Evolutionary conservation across 345 rosid species (phyloP), one percentile per base, ranked within the genome.

Genomic region (Acer campestre): DNA sequence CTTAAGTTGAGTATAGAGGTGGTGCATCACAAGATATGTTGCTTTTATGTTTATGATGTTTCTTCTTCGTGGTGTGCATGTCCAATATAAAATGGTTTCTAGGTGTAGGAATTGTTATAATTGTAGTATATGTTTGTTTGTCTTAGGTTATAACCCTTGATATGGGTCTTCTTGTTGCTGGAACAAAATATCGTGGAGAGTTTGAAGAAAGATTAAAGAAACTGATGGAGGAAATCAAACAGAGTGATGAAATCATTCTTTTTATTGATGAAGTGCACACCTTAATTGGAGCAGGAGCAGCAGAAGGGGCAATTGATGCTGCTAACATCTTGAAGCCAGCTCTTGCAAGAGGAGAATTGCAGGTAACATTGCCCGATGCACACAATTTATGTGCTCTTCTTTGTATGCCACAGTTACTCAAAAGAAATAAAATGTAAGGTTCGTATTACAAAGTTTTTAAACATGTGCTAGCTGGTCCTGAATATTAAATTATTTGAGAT

Each of bases 231-330:
- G 99, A 97, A 86, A 97, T 97, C 83, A 97, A 96, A 75, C 98
- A 97, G 80, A 97, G 96, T 84, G 98, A 93, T 79, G 99, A 97
- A 67, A 97, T 97, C 9, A 97, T 97, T 78, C 90, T 97, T 49
- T 97, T 97, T 80, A 97, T 97, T 75, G 99, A 97, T 87, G 99
- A 97, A 85, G 99, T 97, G 75, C 99, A 97, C 86, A 97, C 98
- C 20, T 76, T 97, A 73, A 94, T 97, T 65, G 99, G 98, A 73
- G 98, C 99, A 27, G 99, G 98, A 80, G 99, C 99, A 13, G 99
- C 98, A 11, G 99, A 97, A 87, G 99, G 99, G 35, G 98, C 99
- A 0, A 97, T 97, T 44, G 99, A 97, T 87, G 99, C 99, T 80
- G 99, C 99, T 70, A 94, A 94, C 85, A 97, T 97, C 78, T 86